Evolutionary conservation across 2,329 filamentous ascomycete species (phyloP).

Genomic region (Penicillium brevicompactum): DNA sequence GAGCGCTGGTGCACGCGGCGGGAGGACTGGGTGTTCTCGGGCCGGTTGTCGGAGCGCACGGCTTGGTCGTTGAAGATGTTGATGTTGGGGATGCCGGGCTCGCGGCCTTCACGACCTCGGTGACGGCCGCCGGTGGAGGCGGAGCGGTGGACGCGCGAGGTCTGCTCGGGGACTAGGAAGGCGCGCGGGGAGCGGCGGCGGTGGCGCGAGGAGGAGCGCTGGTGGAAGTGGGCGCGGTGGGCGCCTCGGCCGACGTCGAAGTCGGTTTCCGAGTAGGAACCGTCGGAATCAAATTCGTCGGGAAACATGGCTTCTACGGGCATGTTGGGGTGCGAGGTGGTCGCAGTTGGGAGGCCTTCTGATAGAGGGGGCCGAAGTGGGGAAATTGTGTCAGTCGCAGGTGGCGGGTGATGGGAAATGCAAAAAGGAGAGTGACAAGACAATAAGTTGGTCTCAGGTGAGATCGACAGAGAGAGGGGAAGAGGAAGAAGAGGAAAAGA

Average conservation of each 20-base stretch:
- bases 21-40: slow-evolving; percentile 30
- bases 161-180: slow-evolving; percentile 30
- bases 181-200: slow-evolving; percentile 24
- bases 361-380: slow-evolving; percentile 6
- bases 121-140: slow-evolving; percentile 38
- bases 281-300: slow-evolving; percentile 24
- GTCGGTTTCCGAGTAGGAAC: slow-evolving; percentile 39
- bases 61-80: slow-evolving; percentile 41
- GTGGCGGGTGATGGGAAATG: slow-evolving; percentile 23
- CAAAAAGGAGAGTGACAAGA: slow-evolving; percentile 6
- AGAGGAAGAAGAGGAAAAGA: slow-evolving; percentile 1
- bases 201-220: slow-evolving; percentile 37
- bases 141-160: slow-evolving; percentile 34
- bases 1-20: slow-evolving; percentile 23
- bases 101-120: slow-evolving; percentile 17
- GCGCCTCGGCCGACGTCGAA: slow-evolving; percentile 32
- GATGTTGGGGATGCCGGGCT: slow-evolving; percentile 18
- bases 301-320: slow-evolving; percentile 12
- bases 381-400: slow-evolving; percentile 21
- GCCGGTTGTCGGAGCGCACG: slow-evolving; percentile 26
- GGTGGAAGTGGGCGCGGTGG: slow-evolving; percentile 23
- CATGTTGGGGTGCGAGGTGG: slow-evolving; percentile 16
- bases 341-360: background rate
- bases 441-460: background rate
- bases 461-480: background rate